Conservation (phyloP, 805 yeast genomes). For the Saccharomycopsis oosterbeekiorum region DNA sequence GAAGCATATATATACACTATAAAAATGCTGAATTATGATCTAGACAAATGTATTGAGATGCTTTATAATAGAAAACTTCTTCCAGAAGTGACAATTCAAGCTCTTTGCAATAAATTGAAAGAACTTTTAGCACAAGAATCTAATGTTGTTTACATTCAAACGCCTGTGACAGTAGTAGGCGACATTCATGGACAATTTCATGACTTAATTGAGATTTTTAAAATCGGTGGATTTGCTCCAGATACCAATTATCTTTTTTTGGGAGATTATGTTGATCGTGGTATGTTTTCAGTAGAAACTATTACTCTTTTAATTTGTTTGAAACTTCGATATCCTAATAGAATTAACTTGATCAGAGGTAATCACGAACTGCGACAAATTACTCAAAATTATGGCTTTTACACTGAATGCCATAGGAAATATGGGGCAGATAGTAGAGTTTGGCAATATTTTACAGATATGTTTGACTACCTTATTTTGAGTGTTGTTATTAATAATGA, state of each 20-base stretch:
- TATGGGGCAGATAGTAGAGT: conserved; percentile 66
- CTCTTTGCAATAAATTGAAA: conserved; percentile 72
- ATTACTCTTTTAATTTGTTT: conserved; percentile 72
- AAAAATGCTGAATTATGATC: conserved; percentile 29
- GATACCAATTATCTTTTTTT: conserved; percentile 86
- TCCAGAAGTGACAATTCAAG: conserved; percentile 60
- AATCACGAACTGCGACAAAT: conserved; percentile 96
- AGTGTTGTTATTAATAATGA: conserved; percentile 85
- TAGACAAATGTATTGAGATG: conserved; percentile 63
- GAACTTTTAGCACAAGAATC: conserved; percentile 72
- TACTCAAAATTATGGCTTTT: conserved; percentile 95
- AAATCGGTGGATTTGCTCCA: conserved; percentile 89
- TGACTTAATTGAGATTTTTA: conserved; percentile 84
- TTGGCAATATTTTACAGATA: conserved; percentile 85
- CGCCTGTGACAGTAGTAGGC: conserved; percentile 94
- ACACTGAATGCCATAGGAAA: conserved; percentile 86
- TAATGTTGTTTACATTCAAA: conserved; percentile 71
- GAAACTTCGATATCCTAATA: conserved; percentile 77
- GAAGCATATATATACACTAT: neutral
- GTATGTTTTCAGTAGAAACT: conserved; percentile 88
- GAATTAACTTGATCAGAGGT: conserved; percentile 80
- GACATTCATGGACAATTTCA: conserved; percentile 97
- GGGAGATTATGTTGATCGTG: conserved; percentile 96
- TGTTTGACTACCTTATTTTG: conserved; percentile 83
- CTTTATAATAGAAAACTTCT: conserved; percentile 54